phyloP scores from a whole-genome alignment of 2,329 filamentous ascomycete species.

The Arachnopeziza araneosa region DNA sequence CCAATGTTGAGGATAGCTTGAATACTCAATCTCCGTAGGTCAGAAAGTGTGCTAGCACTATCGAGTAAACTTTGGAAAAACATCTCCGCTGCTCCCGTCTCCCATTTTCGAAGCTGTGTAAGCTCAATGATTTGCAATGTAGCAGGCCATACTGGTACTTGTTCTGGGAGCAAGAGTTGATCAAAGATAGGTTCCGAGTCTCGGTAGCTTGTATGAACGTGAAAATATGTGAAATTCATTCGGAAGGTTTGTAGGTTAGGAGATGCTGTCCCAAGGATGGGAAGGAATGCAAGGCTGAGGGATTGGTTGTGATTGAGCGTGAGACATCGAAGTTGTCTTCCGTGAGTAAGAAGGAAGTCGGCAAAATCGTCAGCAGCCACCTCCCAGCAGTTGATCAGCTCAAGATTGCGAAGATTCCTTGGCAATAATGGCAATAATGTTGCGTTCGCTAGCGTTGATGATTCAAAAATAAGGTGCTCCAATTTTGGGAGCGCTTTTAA shows the following conservation, averaged over 20 bases:
- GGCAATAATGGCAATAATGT: slow-evolving; percentile 66
- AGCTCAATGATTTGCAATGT: slow-evolving; percentile 68
- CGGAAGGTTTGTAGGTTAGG: slow-evolving; percentile 64
- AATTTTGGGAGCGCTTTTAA: slow-evolving; percentile 55
- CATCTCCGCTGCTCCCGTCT: slow-evolving; percentile 60
- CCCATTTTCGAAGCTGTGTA: slow-evolving; percentile 71
- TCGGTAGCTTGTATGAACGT: slow-evolving; percentile 58
- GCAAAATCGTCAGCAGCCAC: slow-evolving; percentile 62
- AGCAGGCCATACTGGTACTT: slow-evolving; percentile 74
- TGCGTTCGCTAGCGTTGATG: slow-evolving; percentile 66
- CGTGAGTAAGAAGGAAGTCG: slow-evolving; percentile 61
- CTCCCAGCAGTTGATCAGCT: slow-evolving; percentile 74
- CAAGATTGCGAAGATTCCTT: slow-evolving; percentile 57
- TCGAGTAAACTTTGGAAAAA: slow-evolving; percentile 77
- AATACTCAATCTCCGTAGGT: slow-evolving; percentile 65
- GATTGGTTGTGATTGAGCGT: slow-evolving; percentile 73
- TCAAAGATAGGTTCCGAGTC: slow-evolving; percentile 74
- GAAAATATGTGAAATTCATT: slow-evolving; percentile 76
- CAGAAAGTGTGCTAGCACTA: slow-evolving; percentile 57
- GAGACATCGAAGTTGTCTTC: slow-evolving; percentile 60
- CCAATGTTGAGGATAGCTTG: slow-evolving; percentile 71
- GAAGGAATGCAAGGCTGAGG: slow-evolving; percentile 69
- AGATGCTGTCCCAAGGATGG: slow-evolving; percentile 59
- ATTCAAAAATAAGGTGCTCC: slow-evolving; percentile 65
- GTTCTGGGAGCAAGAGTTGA: slow-evolving; percentile 53